Base-by-base conservation (phyloP, 306 rosid genomes). In the Chamaecrista fasciculata region DNA sequence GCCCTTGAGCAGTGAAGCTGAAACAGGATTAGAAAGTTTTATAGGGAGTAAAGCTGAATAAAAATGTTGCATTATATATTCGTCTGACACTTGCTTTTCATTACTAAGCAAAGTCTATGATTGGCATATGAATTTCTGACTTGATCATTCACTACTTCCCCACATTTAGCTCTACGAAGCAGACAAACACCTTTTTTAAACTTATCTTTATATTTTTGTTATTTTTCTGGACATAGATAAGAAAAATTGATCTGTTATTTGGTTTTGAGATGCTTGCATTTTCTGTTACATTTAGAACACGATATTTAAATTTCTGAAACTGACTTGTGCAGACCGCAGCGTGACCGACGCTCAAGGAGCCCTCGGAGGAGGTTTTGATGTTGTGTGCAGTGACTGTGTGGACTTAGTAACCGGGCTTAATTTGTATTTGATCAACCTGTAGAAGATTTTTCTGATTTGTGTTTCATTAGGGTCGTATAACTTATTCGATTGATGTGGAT, bases 71-170 rank as follows among this genome's bases (percentile, higher is more conserved):
- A 5, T 52, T 51, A 59, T 43, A 19, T 71, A 25, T 24, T 48
- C 50, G 28, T 16, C n/a, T 4, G 18, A 4, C 37, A 15, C 46
- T 31, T 50, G 62, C 55, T 62, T 52, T 49, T 39, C 52, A 31
- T 44, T 44, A 72, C 36, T 48, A 1, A 21, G 18, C 43, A 46
- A 14, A 25, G 59, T 14, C 7, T 48, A 52, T 4, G 23, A 62
- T 51, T 60, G 24, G 55, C 16, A 50, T 66, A n/a, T 52, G 42
- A 51, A 51, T 48, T 52, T 73, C 68, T 0, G 2, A 58, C 33
- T 71, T 47, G 34, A 61, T 76, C 47, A 49, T 29, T 15, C 24
- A 12, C 34, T 24, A 21, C 46, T 36, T 14, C 43, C 49, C 42
- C 43, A 9, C 11, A 44, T 63, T 53, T 56, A 63, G 62, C 18